Base-by-base conservation (phyloP, 495 filamentous ascomycete species). In the Penicillium desertorum region DNA sequence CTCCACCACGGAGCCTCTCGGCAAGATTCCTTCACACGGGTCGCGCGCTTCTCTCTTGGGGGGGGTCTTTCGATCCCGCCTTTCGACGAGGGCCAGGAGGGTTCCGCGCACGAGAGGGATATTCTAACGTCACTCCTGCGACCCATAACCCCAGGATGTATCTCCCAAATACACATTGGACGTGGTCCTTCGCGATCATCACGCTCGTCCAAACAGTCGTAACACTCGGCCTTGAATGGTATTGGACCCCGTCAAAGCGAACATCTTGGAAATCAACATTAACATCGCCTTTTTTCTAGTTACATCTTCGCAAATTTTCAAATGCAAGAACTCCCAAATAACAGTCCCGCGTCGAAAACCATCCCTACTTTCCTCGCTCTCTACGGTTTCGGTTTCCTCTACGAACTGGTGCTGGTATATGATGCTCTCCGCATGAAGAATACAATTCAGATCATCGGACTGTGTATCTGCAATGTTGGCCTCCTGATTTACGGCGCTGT, bases 341-440 rank as follows among this genome's bases (percentile, higher is more conserved):
- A 60, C 25, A 68, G 72, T 56, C 74, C 85, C 43, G 58, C 75
- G 0, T 73, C 75, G 16, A 86, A 85, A 67, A 89, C 88, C 0
- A 90, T 94, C 49, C 87, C 90, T 23, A 96, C 91, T 14, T 97
- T 97, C 73, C 79, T 98, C 23, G 87, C 93, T 11, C 81, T 98
- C n/a, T 95, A 97, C 74, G 95, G 96, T 68, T 96, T 98, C 72
- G 94, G 90, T 51, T 96, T 95, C 73, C 67, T 98, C 53, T 98
- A 98, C 74, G 86, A 96, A 64, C 70, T 98, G 5, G 70, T 94
- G 32, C 77, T 98, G 23, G 87, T 94, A 14, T 97, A 90, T 75
- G 94, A 98, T 80, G 93, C 95, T 3, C 77, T 98, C 57, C 86
- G 91, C 46, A 76, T 92, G 66, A 96, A 96, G 76, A 98, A 98